phyloP scores from a whole-genome alignment of 2,329 filamentous ascomycete genomes.

The Colletotrichum tanaceti region DNA sequence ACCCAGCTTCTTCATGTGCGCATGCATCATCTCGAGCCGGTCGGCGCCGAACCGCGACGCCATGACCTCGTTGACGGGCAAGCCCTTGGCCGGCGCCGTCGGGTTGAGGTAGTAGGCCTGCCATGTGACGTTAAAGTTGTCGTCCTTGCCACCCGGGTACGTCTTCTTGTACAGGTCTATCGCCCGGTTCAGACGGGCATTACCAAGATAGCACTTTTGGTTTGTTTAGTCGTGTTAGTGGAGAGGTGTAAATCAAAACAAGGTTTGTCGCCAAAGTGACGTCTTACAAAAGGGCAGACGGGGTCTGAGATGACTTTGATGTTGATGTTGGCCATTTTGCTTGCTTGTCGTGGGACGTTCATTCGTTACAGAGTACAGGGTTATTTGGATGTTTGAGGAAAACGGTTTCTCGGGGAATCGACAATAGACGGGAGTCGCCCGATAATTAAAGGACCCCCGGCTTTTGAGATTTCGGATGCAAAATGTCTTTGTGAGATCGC shows the following conservation, averaged over 20 bases:
- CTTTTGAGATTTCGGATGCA: background rate
- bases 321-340: constrained; percentile 76
- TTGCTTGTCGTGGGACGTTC: constrained; percentile 33
- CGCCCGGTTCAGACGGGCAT: constrained; percentile 77
- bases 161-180: constrained; percentile 74
- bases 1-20: constrained; percentile 69
- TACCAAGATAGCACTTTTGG: constrained; percentile 79
- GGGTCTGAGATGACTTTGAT: constrained; percentile 85
- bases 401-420: background rate
- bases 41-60: constrained; percentile 74
- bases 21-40: constrained; percentile 66
- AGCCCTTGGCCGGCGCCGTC: constrained; percentile 59
- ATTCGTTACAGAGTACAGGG: constrained; percentile 4
- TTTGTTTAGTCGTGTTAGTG: constrained; percentile 44
- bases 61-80: constrained; percentile 65
- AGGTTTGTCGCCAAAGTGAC: background rate
- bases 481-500: constrained; percentile 16
- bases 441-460: background rate
- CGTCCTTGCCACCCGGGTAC: constrained; percentile 67
- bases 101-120: constrained; percentile 85
- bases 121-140: constrained; percentile 81
- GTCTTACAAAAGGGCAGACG: constrained; percentile 73
- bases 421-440: background rate
- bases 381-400: no score
- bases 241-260: background rate